Base-by-base conservation (phyloP, 768 basidiomycete species). In the Rhodotorula paludigena region DNA sequence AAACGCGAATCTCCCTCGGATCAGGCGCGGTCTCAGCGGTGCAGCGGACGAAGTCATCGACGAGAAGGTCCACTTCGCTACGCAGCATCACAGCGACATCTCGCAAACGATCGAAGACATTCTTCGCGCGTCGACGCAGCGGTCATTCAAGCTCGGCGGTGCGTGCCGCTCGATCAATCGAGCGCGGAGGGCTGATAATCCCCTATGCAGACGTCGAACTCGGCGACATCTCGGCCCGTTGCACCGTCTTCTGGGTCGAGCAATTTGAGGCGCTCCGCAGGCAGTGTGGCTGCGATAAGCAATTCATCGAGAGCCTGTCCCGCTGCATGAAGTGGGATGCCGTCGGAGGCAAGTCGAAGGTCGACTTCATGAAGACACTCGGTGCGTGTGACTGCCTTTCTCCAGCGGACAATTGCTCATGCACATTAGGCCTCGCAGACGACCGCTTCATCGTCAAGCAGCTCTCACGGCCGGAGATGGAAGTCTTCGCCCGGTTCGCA, bases 371-470 rank as follows among this genome's bases (percentile, higher is more conserved):
- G 73, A 98, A 98, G 80, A 97, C 94, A 23, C 83, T 86, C 82
- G 93, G 93, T 90, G 66, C 47, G 81, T 72, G 2, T 8, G 6
- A 18, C 33, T 25, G 5, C n/a, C 15, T 7, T 11, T 38, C 12
- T 25, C 11, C 28, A 1, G 33, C 16, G 10, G 20, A 33, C 25
- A 10, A n/a, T 5, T n/a, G 0, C 55, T 45, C n/a, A 48, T 49
- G 25, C 11, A 5, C 48, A 3, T 5, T 44, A 25, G 41, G n/a
- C n/a, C 20, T 10, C 28, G 21, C 64, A 96, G 94, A 99, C 76
- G 92, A 98, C 77, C 91, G 96, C 11, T 98, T 98, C 82, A 96
- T 99, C 72, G 91, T 94, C 41, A 99, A 99, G 75, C 94, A 97
- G 73, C 84, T 98, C 35, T 94, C 93, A 0, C 84, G 85, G 64